A percentile compares a stretch with the other conserved stretches of the same genome.
Evolutionary conservation across 257 asterid species (phyloP).

Genomic region (Anisodus tanguticus): DNA sequence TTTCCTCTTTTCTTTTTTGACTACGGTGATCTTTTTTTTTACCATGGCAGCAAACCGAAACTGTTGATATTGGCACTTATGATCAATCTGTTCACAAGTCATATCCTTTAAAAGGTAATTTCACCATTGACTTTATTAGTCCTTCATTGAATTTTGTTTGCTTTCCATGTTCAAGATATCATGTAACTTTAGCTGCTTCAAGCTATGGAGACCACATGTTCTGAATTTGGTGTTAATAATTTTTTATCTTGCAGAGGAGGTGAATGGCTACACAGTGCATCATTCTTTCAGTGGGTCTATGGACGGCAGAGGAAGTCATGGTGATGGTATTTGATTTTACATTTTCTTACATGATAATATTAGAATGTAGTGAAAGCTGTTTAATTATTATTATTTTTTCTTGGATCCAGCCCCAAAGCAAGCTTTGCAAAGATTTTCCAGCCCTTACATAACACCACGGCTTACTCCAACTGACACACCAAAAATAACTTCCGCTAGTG

Average conservation of each 20-base stretch:
- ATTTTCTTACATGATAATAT: constrained; percentile 22
- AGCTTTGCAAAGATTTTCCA: constrained; percentile 53
- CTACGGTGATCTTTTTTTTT: constrained; percentile 23
- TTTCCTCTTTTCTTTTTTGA: neutral
- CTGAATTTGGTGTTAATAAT: constrained; percentile 20
- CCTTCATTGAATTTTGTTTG: neutral
- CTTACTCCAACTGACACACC: constrained; percentile 84
- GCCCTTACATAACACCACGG: constrained; percentile 72
- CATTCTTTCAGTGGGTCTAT: constrained; percentile 59
- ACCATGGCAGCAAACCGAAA: constrained; percentile 56
- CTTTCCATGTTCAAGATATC: constrained; percentile 15
- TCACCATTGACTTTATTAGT: constrained; percentile 24
- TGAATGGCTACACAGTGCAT: constrained; percentile 56
- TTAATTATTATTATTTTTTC: constrained; percentile 28
- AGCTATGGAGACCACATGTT: neutral
- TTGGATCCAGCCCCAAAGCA: constrained; percentile 61
- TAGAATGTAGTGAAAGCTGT: constrained; percentile 24
- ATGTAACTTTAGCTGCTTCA: constrained; percentile 9
- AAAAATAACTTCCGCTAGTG: constrained; percentile 64
- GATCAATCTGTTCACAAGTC: constrained; percentile 73
- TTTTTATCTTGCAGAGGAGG: constrained; percentile 55
- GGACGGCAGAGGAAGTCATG: constrained; percentile 49
- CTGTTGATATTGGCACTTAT: constrained; percentile 87
- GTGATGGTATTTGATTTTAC: constrained; percentile 56
- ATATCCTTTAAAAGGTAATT: constrained; percentile 57